These are phyloP conservation scores for Hordeum marinum DNA, from an alignment of 176 grass and related monocot species.

Conservation along the genomic window DNA sequence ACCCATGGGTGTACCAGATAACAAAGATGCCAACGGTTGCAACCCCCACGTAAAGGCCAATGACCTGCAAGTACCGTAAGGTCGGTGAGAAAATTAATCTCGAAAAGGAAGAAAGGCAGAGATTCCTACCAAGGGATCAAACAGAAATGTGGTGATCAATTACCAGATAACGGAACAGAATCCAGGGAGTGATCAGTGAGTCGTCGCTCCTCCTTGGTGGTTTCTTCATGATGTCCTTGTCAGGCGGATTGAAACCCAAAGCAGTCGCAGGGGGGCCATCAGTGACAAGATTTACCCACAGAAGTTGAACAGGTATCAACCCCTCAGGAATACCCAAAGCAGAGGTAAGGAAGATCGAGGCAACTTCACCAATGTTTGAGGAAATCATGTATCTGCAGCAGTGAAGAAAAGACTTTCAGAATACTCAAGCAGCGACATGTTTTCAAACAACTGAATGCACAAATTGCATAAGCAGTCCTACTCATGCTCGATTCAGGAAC, in stretches of 20 bases:
- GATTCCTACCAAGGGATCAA: background rate
- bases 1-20: slow-evolving; percentile 94
- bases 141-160: background rate
- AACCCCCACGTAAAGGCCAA: slow-evolving; percentile 75
- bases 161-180: slow-evolving; percentile 96
- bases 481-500: background rate
- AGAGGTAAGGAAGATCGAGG: slow-evolving; percentile 90
- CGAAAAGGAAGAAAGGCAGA: background rate
- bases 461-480: background rate
- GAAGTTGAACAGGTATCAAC: slow-evolving; percentile 94
- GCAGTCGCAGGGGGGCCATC: slow-evolving; percentile 93
- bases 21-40: slow-evolving; percentile 91
- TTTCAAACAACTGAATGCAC: background rate
- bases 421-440: background rate
- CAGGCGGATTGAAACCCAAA: slow-evolving; percentile 94
- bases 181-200: slow-evolving; percentile 92
- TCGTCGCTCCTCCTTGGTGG: slow-evolving; percentile 81
- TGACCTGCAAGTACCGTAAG: slow-evolving; percentile 30
- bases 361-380: slow-evolving; percentile 99
- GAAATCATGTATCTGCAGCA: slow-evolving; percentile 91
- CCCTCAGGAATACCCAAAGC: slow-evolving; percentile 96
- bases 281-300: slow-evolving; percentile 97
- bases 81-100: background rate
- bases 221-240: slow-evolving; percentile 99
- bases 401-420: slow-evolving; percentile 31